phyloP scores from a whole-genome alignment of 2,329 filamentous ascomycete genomes.

The Acrocalymma vagum region DNA sequence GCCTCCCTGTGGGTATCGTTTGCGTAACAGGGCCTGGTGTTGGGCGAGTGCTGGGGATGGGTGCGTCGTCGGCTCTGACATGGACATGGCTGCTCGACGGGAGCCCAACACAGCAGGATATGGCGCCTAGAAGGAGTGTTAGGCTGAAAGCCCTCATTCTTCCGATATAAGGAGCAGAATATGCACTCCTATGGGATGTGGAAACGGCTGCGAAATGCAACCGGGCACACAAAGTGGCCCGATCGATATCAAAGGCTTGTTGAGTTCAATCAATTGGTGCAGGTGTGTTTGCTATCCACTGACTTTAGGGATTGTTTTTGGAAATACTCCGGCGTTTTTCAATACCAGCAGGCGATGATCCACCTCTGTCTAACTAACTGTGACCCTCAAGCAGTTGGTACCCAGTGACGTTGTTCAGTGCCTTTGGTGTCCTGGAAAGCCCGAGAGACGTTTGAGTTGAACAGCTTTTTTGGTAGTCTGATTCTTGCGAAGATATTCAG shows the following conservation, averaged over 20 bases:
- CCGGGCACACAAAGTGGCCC: not conserved
- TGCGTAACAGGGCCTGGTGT: conserved; percentile 11
- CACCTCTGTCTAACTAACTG: no score
- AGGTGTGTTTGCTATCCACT: conserved; percentile 4
- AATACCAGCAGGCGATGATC: no score
- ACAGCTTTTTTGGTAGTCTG: no score
- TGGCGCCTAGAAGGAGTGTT: conserved; percentile 9
- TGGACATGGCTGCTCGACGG: conserved; percentile 5
- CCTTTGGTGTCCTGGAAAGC: no score
- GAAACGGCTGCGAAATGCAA: conserved; percentile 12
- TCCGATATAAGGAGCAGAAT: not conserved
- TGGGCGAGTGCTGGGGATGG: conserved; percentile 31
- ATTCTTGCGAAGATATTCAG: no score
- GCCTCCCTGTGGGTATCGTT: conserved; percentile 8
- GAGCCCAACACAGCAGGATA: conserved; percentile 14
- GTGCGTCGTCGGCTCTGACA: conserved; percentile 16
- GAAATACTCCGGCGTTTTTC: no score
- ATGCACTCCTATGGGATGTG: not conserved
- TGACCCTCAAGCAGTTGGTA: no score
- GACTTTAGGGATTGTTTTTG: not conserved
- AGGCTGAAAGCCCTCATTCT: conserved; percentile 21
- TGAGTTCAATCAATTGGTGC: not conserved
- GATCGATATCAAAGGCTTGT: conserved; percentile 6
- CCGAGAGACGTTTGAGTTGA: no score
- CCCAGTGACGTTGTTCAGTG: no score